These are phyloP conservation scores for Penicillium angulare DNA, from an alignment of 495 filamentous ascomycete species.

Conservation along the genomic window DNA sequence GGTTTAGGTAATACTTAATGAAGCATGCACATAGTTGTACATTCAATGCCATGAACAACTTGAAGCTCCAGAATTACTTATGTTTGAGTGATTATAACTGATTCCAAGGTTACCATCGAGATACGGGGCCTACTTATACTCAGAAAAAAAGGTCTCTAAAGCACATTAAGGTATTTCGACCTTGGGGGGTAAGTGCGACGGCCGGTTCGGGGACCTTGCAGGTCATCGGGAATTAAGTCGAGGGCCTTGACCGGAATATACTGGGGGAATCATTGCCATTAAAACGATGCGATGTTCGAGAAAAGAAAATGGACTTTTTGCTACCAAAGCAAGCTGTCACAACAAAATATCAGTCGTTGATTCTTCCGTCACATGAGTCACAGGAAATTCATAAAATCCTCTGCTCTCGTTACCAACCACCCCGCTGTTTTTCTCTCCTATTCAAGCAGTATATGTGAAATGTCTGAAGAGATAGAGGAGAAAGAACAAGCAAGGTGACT, in stretches of 20 bases:
- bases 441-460: not conserved
- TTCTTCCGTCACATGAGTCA: slow-evolving; percentile 29
- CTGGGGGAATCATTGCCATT: slow-evolving; percentile 12
- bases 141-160: too few relatives aligned
- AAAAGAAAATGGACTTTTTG: slow-evolving; percentile 36
- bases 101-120: too few relatives aligned
- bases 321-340: slow-evolving; percentile 34
- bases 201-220: not conserved
- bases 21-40: not conserved
- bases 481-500: slow-evolving; percentile 3
- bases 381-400: slow-evolving; percentile 11
- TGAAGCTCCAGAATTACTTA: not conserved
- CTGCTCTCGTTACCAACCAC: slow-evolving; percentile 17
- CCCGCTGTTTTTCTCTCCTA: slow-evolving; percentile 6
- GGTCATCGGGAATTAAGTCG: not conserved
- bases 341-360: slow-evolving; percentile 34
- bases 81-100: too few relatives aligned
- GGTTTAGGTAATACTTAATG: too few relatives aligned
- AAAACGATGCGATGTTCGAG: slow-evolving; percentile 10
- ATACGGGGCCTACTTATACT: too few relatives aligned
- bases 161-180: too few relatives aligned
- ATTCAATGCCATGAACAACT: not conserved
- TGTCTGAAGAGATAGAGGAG: not conserved
- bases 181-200: not conserved
- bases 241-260: not conserved